These are phyloP conservation scores for Apiospora saccharicola DNA, from an alignment of 2,329 filamentous ascomycete species.

Conservation along the genomic window DNA sequence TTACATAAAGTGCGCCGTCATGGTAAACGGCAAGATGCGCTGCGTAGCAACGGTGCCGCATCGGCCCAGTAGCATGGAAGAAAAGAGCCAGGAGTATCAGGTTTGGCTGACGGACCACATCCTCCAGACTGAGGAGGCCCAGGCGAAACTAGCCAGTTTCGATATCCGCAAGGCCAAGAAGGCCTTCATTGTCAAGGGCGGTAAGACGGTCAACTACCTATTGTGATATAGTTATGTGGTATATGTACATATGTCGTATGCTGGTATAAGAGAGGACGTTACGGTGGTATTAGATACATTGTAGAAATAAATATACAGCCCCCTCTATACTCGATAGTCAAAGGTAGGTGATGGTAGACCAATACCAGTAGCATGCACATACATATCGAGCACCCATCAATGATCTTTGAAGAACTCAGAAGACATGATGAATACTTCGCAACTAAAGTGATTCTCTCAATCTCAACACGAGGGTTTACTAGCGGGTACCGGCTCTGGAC, in stretches of 20 bases:
- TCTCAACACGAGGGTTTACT: not conserved
- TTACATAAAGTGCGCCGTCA: slow-evolving; percentile 69
- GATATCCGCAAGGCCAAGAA: slow-evolving; percentile 48
- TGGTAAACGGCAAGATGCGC: slow-evolving; percentile 81
- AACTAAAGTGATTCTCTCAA: not conserved
- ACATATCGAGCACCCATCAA: not conserved
- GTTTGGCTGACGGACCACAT: slow-evolving; percentile 70
- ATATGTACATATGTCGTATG: slow-evolving; percentile 23
- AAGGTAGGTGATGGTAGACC: not conserved
- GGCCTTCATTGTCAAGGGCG: slow-evolving; percentile 55
- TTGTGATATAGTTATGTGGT: slow-evolving; percentile 39
- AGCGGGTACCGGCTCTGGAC: not conserved
- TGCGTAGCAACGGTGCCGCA: slow-evolving; percentile 71
- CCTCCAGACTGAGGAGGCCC: slow-evolving; percentile 66
- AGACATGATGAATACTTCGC: not conserved
- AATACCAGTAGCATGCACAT: not conserved
- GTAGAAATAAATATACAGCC: not conserved
- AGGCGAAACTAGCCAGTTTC: slow-evolving; percentile 57
- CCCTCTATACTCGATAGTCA: not conserved
- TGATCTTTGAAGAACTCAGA: not conserved
- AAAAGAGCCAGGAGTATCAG: slow-evolving; percentile 48
- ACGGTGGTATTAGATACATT: no score
- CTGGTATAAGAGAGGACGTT: not conserved
- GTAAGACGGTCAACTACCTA: slow-evolving; percentile 79
- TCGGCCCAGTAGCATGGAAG: slow-evolving; percentile 50